Conservation (phyloP, 768 basidiomycete genomes). For the Leucosporidium yakuticum region DNA sequence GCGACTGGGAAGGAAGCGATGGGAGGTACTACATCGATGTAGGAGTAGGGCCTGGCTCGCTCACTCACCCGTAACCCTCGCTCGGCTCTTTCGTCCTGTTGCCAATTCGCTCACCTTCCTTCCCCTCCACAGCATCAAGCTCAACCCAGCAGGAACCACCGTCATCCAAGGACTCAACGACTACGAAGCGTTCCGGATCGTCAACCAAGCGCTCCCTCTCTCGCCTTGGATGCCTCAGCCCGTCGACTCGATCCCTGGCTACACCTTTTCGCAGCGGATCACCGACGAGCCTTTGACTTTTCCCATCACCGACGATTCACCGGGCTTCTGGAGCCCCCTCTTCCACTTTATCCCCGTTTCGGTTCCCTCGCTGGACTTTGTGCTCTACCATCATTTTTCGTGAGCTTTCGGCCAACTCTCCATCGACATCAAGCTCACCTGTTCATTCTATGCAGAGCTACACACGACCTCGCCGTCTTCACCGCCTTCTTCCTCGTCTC, state of each 20-base stretch:
- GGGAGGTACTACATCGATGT: conserved; percentile 12
- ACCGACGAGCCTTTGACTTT: conserved; percentile 3
- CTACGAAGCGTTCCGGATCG: conserved; percentile 24
- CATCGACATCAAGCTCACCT: too few species aligned
- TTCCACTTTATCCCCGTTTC: conserved; percentile 29
- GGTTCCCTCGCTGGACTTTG: conserved; percentile 15
- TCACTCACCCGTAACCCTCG: neutral
- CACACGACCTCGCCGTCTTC: conserved; percentile 16
- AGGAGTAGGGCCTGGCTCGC: neutral
- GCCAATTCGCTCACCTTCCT: conserved; percentile 12
- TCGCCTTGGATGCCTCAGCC: conserved; percentile 3
- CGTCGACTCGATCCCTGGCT: conserved; percentile 21
- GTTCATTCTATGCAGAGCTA: neutral
- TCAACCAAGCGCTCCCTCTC: conserved; percentile 17
- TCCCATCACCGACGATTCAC: neutral
- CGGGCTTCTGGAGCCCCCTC: conserved; percentile 12
- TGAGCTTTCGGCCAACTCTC: too few species aligned
- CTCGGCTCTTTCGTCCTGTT: conserved; percentile 14
- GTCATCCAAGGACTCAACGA: conserved; percentile 5
- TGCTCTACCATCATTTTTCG: conserved; percentile 25
- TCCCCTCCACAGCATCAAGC: conserved; percentile 5
- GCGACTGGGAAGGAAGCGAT: conserved; percentile 17
- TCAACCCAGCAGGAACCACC: neutral
- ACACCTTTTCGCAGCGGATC: conserved; percentile 9
- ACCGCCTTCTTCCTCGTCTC: conserved; percentile 25